Evolutionary conservation across 805 yeast species (phyloP).

Genomic region (Komagataella phaffii): DNA sequence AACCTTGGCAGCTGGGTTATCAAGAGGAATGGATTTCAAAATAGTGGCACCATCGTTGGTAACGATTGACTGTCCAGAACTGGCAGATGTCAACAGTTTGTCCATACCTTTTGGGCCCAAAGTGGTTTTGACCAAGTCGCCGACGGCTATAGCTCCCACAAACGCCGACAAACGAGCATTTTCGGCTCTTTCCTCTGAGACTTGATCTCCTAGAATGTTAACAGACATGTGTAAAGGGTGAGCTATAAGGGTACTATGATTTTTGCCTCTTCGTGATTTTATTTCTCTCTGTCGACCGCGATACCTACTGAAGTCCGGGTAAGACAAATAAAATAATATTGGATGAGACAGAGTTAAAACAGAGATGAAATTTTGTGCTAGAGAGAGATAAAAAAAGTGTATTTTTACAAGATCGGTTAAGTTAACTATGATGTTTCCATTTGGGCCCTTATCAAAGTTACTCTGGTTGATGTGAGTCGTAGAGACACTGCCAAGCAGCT

Average conservation of each 20-base stretch:
- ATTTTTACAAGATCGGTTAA: too few relatives aligned
- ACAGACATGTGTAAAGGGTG: constrained; percentile 44
- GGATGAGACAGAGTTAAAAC: not conserved
- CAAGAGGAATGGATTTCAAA: constrained; percentile 83
- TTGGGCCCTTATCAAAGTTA: too few relatives aligned
- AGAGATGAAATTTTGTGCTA: too few relatives aligned
- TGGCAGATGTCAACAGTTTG: constrained; percentile 77
- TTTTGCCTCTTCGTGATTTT: not conserved
- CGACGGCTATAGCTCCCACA: constrained; percentile 98
- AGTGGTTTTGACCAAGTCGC: constrained; percentile 88
- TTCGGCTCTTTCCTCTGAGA: constrained; percentile 94
- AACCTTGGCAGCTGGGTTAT: constrained; percentile 95
- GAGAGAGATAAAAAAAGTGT: too few relatives aligned
- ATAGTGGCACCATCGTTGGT: constrained; percentile 99
- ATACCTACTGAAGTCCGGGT: not conserved
- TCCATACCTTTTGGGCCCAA: constrained; percentile 99
- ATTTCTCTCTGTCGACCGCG: not conserved
- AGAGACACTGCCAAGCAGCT: not conserved
- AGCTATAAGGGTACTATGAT: not conserved
- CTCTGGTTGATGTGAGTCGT: too few relatives aligned
- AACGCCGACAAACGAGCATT: constrained; percentile 96
- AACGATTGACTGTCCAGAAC: constrained; percentile 64
- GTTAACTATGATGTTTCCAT: too few relatives aligned
- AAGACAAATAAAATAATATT: not conserved
- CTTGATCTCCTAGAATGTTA: constrained; percentile 93